Evolutionary conservation across 75 land plant species (phyloP).

Genomic region (Pinus tabuliformis): DNA sequence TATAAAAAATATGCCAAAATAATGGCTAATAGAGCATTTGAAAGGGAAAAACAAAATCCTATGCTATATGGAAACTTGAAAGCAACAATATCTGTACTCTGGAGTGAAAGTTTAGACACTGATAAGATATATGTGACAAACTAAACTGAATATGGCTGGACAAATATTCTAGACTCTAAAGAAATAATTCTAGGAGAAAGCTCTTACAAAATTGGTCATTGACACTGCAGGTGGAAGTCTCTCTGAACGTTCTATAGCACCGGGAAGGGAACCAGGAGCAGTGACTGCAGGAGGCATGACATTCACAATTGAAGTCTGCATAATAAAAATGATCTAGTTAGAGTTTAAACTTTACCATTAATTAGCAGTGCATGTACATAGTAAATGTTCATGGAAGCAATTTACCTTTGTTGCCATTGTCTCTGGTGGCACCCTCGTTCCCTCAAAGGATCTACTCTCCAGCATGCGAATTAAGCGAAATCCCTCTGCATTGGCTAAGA

Average conservation of each 20-base stretch:
- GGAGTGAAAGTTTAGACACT: background rate
- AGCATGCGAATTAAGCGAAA: slow-evolving; percentile 37
- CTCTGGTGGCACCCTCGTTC: slow-evolving; percentile 29
- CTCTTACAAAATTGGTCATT: slow-evolving; percentile 39
- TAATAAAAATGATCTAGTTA: background rate
- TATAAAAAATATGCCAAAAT: no score
- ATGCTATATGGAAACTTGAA: background rate
- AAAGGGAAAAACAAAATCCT: background rate
- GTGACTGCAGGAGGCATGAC: slow-evolving; percentile 36
- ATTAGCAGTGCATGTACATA: background rate
- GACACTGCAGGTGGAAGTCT: slow-evolving; percentile 41
- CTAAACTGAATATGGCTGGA: background rate
- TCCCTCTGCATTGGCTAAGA: slow-evolving; percentile 57
- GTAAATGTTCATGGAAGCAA: background rate
- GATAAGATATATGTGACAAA: background rate
- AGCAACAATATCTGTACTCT: background rate
- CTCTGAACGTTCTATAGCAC: slow-evolving; percentile 43
- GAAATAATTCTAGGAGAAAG: background rate
- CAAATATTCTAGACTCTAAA: background rate
- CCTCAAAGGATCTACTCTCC: slow-evolving; percentile 55
- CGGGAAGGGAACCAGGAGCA: slow-evolving; percentile 31
- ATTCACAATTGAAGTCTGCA: slow-evolving; percentile 59
- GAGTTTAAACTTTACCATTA: background rate
- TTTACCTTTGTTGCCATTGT: slow-evolving; percentile 41
- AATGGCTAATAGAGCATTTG: no score